These are phyloP conservation scores for Verticillium alfalfae DNA, from an alignment of 2,329 filamentous ascomycete genomes.

Conservation along the genomic window DNA sequence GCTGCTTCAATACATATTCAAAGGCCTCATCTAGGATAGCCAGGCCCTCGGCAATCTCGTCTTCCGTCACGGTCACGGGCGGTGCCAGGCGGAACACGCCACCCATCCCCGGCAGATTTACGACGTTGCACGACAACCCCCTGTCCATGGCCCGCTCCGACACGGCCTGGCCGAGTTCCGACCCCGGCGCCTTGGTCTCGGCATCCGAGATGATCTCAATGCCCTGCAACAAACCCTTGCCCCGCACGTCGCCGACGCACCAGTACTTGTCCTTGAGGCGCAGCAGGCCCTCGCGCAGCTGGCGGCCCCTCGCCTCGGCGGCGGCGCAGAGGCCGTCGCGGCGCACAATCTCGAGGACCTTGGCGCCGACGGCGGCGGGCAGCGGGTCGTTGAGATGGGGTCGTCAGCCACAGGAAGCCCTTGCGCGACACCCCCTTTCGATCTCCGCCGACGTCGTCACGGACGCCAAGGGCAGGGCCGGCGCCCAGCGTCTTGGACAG, in stretches of 20 bases:
- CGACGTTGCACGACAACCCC: conserved; percentile 44
- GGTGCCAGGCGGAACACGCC: conserved; percentile 47
- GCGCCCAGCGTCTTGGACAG: conserved; percentile 50
- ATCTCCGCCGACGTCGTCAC: conserved; percentile 44
- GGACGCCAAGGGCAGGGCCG: conserved; percentile 41
- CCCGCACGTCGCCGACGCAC: conserved; percentile 48
- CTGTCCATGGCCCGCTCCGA: conserved; percentile 35
- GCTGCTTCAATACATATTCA: conserved; percentile 15
- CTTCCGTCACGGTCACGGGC: conserved; percentile 39
- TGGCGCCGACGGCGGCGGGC: conserved; percentile 45
- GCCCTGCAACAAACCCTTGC: conserved; percentile 42
- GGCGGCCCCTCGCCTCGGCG: conserved; percentile 32
- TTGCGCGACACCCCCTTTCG: conserved; percentile 35
- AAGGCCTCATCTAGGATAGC: conserved; percentile 45
- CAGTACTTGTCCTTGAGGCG: conserved; percentile 40
- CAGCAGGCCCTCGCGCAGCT: conserved; percentile 35
- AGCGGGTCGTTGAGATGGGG: conserved; percentile 51
- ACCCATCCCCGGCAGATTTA: conserved; percentile 38
- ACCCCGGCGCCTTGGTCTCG: conserved; percentile 33
- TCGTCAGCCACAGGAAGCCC: conserved; percentile 44
- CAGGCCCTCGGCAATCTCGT: conserved; percentile 39
- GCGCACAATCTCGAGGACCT: conserved; percentile 48
- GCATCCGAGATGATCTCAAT: conserved; percentile 43
- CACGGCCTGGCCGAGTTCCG: conserved; percentile 35
- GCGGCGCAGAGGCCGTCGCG: conserved; percentile 37